These are phyloP conservation scores for Nakazawaea ishiwadae DNA, from an alignment of 805 yeast species.

Conservation along the genomic window DNA sequence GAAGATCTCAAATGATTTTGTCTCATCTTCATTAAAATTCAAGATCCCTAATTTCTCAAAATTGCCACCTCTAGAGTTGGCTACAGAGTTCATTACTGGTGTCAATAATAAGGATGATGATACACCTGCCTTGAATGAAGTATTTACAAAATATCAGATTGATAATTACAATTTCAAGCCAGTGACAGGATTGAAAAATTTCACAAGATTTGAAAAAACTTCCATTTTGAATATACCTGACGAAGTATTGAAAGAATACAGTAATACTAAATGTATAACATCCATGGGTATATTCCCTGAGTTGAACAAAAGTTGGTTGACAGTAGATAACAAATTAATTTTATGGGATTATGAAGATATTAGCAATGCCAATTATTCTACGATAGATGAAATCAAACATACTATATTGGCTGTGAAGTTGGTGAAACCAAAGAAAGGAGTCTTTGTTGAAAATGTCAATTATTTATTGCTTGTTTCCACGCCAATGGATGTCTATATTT, in stretches of 20 bases:
- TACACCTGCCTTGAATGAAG: constrained; percentile 52
- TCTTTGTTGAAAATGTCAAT: constrained; percentile 75
- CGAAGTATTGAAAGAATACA: constrained; percentile 67
- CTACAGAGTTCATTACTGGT: constrained; percentile 59
- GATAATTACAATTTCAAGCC: constrained; percentile 61
- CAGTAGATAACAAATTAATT: constrained; percentile 72
- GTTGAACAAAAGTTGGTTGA: constrained; percentile 80
- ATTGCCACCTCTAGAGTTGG: constrained; percentile 51
- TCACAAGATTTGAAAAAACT: constrained; percentile 74
- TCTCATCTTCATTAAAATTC: constrained; percentile 21
- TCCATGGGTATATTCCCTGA: constrained; percentile 83
- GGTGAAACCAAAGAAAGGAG: constrained; percentile 76
- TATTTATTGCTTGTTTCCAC: constrained; percentile 76
- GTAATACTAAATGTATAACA: constrained; percentile 58
- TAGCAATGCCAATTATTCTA: constrained; percentile 47
- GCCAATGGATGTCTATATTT: constrained; percentile 68
- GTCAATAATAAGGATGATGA: constrained; percentile 54
- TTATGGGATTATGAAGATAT: constrained; percentile 72
- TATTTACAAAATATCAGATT: constrained; percentile 53
- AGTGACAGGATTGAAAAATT: constrained; percentile 40
- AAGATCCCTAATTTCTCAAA: constrained; percentile 45
- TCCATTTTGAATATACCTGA: constrained; percentile 74
- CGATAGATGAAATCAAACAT: constrained; percentile 78
- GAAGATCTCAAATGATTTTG: constrained; percentile 9
- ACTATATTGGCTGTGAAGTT: constrained; percentile 72